These are phyloP conservation scores for Botryosphaeria agaves DNA, from an alignment of 2,329 filamentous ascomycete species.

Conservation along the genomic window DNA sequence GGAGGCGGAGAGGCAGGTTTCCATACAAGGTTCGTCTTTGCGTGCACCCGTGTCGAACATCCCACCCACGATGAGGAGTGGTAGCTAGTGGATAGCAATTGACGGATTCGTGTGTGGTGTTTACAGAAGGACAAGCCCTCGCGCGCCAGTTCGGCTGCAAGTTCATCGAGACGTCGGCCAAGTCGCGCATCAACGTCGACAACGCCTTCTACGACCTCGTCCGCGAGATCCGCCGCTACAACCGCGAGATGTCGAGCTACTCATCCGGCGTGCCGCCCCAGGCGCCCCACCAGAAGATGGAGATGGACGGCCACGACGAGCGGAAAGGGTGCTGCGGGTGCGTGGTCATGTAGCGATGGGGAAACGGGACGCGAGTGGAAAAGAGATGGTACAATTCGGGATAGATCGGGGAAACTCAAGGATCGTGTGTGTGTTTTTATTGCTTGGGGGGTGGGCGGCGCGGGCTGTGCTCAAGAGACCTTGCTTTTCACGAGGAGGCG, in stretches of 20 bases:
- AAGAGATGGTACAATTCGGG: no score
- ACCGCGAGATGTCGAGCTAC: constrained; percentile 93
- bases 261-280: constrained; percentile 48
- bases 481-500: no score
- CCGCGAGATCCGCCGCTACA: constrained; percentile 92
- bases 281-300: constrained; percentile 55
- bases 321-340: constrained; percentile 73
- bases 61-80: no score
- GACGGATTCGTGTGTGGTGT: no score
- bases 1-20: constrained; percentile 79
- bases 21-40: constrained; percentile 59
- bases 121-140: constrained; percentile 70
- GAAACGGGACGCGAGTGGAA: no score
- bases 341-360: constrained; percentile 83
- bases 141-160: constrained; percentile 85
- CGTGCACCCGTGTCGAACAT: no score
- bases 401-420: no score
- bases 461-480: no score
- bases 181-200: constrained; percentile 95
- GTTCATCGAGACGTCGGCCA: constrained; percentile 98
- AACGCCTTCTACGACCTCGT: constrained; percentile 98
- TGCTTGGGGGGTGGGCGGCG: no score
- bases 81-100: background rate
- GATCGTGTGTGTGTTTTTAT: no score
- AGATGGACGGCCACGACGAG: constrained; percentile 52